Base-by-base conservation (phyloP, 257 asterid genomes). In the Fraxinus pennsylvanica region DNA sequence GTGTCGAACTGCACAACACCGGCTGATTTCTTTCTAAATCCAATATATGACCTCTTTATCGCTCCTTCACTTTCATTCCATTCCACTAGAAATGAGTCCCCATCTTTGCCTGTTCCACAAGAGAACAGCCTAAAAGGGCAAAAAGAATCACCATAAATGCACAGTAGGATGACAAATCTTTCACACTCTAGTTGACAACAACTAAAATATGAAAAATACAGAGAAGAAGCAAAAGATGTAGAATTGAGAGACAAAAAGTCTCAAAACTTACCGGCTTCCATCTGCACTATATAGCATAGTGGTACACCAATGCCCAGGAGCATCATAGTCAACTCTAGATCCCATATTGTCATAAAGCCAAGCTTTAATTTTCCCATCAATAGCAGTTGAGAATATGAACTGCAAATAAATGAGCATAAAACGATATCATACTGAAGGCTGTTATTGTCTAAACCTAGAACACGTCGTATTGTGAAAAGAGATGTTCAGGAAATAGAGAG, bases 31-130 rank as follows among this genome's bases (percentile, higher is more conserved):
- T 93, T 96, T 82, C 92, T 87, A 74, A 93, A 91, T 75, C 98
- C 99, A 83, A 82, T 61, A 76, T 91, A 95, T 9, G 96, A 91
- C 84, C 98, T 90, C 87, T 89, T 93, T 83, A 95, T 91, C 6
- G 98, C 97, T 21, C 99, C 99, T 88, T 93, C 98, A 91, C 98
- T 96, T 85, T 96, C 99, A 86, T 96, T 96, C 97, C 99, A 96
- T 81, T 96, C 99, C 78, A 92, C 99, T 75, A 96, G 93, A 85
- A 83, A 91, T 35, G 99, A 91, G 54, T 96, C 99, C 19, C 99
- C 99, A 50, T 92, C 99, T 86, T 96, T 96, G 82, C 99, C 89
- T 38, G 97, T 93, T 85, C 99, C 99, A 87, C 99, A 93, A 61
- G 99, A 96, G 91, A 96, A 96, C 90, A 96, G 83, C 85, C 99